These are phyloP conservation scores for Cercospora citrullina DNA, from an alignment of 2,329 filamentous ascomycete genomes.

Conservation along the genomic window DNA sequence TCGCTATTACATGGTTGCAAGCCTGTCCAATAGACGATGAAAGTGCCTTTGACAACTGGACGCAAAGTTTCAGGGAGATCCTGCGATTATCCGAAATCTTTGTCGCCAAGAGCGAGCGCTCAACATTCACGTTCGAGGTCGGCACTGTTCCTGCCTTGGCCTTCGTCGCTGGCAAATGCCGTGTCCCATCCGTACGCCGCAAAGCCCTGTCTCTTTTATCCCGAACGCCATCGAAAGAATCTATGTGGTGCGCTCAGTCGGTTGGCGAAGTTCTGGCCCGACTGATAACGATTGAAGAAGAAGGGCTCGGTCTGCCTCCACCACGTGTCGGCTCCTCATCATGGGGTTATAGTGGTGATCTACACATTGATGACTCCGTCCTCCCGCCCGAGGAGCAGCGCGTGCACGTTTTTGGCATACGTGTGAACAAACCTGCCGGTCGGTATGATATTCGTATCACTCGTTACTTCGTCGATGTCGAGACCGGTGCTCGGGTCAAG, in stretches of 20 bases:
- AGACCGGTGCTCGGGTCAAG: conserved; percentile 6
- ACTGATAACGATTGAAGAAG: conserved; percentile 30
- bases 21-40: conserved; percentile 22
- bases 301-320: conserved; percentile 22
- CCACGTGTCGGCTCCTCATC: conserved; percentile 6
- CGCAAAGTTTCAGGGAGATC: conserved; percentile 27
- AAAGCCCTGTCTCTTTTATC: conserved; percentile 28
- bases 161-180: conserved; percentile 31
- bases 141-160: conserved; percentile 28
- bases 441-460: conserved; percentile 22
- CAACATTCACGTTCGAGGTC: conserved; percentile 32
- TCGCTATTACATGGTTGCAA: conserved; percentile 25
- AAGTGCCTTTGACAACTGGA: conserved; percentile 28
- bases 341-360: neutral
- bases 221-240: conserved; percentile 29
- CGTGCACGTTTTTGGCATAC: conserved; percentile 23
- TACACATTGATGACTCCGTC: conserved; percentile 16
- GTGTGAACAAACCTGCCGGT: conserved; percentile 16
- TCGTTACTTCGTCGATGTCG: conserved; percentile 13
- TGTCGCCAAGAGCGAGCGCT: conserved; percentile 9
- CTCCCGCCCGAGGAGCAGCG: conserved; percentile 20
- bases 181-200: conserved; percentile 27
- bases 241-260: conserved; percentile 27
- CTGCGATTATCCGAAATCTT: conserved; percentile 23
- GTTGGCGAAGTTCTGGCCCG: conserved; percentile 22